Conservation (phyloP, 441 rosid genomes). For the Hura crepitans region DNA sequence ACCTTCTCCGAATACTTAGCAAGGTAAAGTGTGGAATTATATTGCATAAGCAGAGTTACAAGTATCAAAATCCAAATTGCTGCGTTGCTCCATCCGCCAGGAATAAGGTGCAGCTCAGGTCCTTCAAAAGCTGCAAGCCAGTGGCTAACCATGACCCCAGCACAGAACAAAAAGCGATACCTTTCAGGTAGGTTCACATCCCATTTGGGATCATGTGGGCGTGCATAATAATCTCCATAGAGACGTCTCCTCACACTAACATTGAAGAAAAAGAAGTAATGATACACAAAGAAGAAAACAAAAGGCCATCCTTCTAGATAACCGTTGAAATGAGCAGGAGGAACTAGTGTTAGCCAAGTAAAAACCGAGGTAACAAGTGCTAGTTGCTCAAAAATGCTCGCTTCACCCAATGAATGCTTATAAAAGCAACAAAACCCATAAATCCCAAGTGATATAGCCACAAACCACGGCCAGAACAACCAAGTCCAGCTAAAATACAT, state of each 20-base stretch:
- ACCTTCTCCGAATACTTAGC: constrained; percentile 85
- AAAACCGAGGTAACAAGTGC: constrained; percentile 60
- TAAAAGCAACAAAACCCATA: constrained; percentile 61
- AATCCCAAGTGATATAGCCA: constrained; percentile 49
- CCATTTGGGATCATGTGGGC: constrained; percentile 76
- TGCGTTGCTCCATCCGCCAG: constrained; percentile 66
- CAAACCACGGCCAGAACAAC: constrained; percentile 89
- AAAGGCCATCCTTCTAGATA: constrained; percentile 86
- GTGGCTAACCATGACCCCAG: constrained; percentile 56
- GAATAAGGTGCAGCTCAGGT: constrained; percentile 70
- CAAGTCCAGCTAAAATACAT: constrained; percentile 88
- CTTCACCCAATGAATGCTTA: constrained; percentile 56
- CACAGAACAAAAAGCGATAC: constrained; percentile 53
- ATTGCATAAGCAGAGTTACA: constrained; percentile 58
- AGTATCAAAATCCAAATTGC: constrained; percentile 69
- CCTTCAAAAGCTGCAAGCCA: constrained; percentile 92
- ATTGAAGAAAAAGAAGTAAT: constrained; percentile 85
- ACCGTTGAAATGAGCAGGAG: constrained; percentile 77
- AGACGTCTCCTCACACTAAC: constrained; percentile 72
- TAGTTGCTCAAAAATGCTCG: constrained; percentile 68
- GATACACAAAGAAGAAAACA: constrained; percentile 78
- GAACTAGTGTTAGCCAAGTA: constrained; percentile 82
- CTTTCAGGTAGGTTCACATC: constrained; percentile 57
- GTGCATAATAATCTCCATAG: constrained; percentile 68
- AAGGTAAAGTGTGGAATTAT: constrained; percentile 69